These are phyloP conservation scores for Paraglomus occultum DNA, from an alignment of 192 early-diverging fungal genomes.

Conservation along the genomic window DNA sequence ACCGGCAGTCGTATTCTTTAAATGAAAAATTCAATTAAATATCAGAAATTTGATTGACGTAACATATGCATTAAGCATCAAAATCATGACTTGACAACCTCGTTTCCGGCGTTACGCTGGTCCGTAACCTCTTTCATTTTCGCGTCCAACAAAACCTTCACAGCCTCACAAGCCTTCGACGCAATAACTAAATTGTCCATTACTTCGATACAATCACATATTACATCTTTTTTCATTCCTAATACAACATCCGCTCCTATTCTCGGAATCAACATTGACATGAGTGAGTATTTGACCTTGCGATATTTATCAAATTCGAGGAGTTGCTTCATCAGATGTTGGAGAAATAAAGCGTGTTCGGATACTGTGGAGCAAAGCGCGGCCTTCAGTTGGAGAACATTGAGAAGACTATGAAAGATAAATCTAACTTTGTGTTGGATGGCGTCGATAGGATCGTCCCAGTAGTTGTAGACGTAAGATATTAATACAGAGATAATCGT, in stretches of 20 bases:
- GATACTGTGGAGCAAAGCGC: constrained; percentile 7
- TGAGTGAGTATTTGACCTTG: constrained; percentile 79
- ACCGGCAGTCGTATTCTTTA: constrained; percentile 32
- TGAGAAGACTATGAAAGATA: not conserved
- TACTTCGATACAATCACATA: constrained; percentile 58
- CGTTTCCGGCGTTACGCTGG: not conserved
- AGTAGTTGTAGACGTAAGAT: constrained; percentile 73
- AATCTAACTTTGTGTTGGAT: constrained; percentile 66
- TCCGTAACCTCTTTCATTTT: constrained; percentile 26
- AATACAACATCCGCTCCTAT: constrained; percentile 56
- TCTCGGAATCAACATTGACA: constrained; percentile 59
- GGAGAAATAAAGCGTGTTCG: constrained; percentile 42
- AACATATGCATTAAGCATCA: not conserved
- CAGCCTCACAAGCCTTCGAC: constrained; percentile 42
- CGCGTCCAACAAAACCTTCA: constrained; percentile 36
- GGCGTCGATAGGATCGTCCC: constrained; percentile 86
- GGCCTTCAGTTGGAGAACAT: not conserved
- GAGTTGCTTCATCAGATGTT: constrained; percentile 61
- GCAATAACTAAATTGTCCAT: constrained; percentile 57
- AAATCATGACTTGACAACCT: not conserved
- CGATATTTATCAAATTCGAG: constrained; percentile 77
- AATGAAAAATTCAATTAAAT: not conserved
- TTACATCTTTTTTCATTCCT: constrained; percentile 55
- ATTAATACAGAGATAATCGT: constrained; percentile 57
- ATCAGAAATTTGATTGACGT: not conserved